These are phyloP conservation scores for Picea engelmannii DNA, from an alignment of 83 land plant genomes.

Conservation along the genomic window DNA sequence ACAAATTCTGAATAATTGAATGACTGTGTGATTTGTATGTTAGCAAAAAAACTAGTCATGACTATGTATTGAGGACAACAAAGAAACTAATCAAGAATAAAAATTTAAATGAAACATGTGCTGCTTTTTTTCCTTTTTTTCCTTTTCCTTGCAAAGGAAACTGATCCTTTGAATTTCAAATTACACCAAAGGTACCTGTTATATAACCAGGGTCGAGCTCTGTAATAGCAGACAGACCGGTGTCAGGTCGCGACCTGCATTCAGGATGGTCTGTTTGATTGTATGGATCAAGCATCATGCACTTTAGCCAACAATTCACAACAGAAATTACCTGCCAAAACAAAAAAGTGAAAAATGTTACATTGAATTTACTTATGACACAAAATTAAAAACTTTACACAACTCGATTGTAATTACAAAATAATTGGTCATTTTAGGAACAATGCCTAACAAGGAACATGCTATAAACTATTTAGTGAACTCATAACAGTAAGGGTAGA, in stretches of 20 bases:
- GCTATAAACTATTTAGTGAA: background rate
- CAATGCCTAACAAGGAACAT: background rate
- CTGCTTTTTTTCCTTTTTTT: background rate
- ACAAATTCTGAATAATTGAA: no score
- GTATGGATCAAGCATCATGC: slow-evolving; percentile 88
- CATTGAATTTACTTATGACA: background rate
- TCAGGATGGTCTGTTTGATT: slow-evolving; percentile 97
- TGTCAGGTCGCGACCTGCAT: slow-evolving; percentile 97
- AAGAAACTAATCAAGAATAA: background rate
- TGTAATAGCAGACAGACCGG: slow-evolving; percentile 95
- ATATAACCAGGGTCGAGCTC: slow-evolving; percentile 98
- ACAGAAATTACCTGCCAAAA: slow-evolving; percentile 85
- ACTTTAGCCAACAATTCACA: slow-evolving; percentile 96
- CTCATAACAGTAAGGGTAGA: background rate
- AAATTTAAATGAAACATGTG: background rate
- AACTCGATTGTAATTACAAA: background rate
- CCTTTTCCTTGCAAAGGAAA: background rate
- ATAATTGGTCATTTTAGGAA: background rate
- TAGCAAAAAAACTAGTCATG: background rate
- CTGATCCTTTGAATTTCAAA: background rate
- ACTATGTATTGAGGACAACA: background rate
- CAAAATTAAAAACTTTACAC: slow-evolving; percentile 3
- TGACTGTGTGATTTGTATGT: background rate
- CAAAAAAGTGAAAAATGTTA: background rate
- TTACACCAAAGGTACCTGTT: slow-evolving; percentile 56